These are phyloP conservation scores for Nicotiana benthamiana DNA, from an alignment of 257 asterid genomes.

Conservation along the genomic window DNA sequence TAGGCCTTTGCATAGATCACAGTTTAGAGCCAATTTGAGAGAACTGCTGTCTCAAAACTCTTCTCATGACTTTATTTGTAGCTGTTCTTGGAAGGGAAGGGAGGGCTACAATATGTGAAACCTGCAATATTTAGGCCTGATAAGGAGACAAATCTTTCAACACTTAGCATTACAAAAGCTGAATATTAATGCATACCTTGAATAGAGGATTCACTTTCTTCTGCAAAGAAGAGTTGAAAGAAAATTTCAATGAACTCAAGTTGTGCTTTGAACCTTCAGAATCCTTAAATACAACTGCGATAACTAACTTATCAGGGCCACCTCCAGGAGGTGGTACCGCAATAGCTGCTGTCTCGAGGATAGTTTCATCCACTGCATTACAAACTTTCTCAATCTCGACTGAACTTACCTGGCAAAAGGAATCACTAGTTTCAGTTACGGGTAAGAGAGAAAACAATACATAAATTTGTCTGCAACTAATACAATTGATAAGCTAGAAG, in stretches of 20 bases:
- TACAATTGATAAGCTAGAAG: background rate
- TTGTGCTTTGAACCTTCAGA: constrained; percentile 23
- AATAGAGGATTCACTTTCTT: constrained; percentile 77
- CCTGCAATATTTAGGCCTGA: constrained; percentile 40
- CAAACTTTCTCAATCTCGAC: constrained; percentile 92
- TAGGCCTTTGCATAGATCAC: constrained; percentile 14
- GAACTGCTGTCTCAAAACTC: constrained; percentile 62
- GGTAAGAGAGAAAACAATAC: background rate
- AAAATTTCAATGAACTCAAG: constrained; percentile 29
- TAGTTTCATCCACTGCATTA: constrained; percentile 43
- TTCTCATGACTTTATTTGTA: constrained; percentile 88
- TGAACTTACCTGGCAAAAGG: constrained; percentile 67
- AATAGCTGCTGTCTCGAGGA: constrained; percentile 89
- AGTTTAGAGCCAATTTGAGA: constrained; percentile 41
- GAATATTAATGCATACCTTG: constrained; percentile 42
- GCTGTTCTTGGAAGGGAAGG: constrained; percentile 94
- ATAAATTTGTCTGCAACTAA: background rate
- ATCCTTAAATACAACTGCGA: constrained; percentile 72
- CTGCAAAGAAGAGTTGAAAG: constrained; percentile 77
- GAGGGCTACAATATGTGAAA: constrained; percentile 41
- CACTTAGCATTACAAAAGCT: background rate
- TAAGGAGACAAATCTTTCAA: constrained; percentile 5
- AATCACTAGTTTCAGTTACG: background rate
- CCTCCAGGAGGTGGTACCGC: constrained; percentile 86
- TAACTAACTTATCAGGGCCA: constrained; percentile 74